Conservation (phyloP, 1,284 basidiomycete species). For the Ceratobasidium sp. region DNA sequence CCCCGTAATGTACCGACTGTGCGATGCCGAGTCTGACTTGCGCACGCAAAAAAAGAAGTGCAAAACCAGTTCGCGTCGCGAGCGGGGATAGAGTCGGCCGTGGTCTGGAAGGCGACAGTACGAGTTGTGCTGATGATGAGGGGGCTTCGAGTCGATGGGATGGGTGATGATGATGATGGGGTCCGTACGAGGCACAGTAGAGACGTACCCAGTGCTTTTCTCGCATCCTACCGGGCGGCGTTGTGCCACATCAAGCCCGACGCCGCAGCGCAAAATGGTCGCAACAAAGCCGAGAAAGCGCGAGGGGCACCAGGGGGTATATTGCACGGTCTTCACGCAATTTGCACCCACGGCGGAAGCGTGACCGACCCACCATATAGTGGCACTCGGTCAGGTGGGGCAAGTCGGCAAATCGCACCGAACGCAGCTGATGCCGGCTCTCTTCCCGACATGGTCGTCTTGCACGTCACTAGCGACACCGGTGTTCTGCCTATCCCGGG, state of each 20-base stretch:
- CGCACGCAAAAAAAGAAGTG: not conserved
- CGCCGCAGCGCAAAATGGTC: constrained; percentile 26
- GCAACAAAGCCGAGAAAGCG: constrained; percentile 7
- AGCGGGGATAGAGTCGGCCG: constrained; percentile 8
- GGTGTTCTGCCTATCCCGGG: constrained; percentile 4
- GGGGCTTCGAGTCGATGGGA: constrained; percentile 28
- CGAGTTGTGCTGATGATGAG: constrained; percentile 26
- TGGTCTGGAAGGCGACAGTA: not conserved
- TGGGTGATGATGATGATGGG: constrained; percentile 23
- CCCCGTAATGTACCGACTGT: not conserved
- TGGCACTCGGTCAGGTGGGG: not conserved
- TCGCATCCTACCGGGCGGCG: not conserved
- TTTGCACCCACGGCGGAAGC: not conserved
- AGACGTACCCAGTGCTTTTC: not conserved
- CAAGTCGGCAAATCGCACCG: constrained; percentile 10
- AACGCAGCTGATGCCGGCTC: constrained; percentile 16
- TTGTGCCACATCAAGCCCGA: constrained; percentile 32
- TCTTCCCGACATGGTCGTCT: not conserved
- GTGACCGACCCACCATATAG: constrained; percentile 8
- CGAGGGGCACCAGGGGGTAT: not conserved
- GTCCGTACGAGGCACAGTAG: constrained; percentile 20
- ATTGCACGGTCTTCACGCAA: not conserved
- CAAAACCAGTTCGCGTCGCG: not conserved
- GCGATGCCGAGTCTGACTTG: not conserved
- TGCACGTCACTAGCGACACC: constrained; percentile 2